A percentile compares a stretch with the other conserved stretches of the same genome.
Conservation (phyloP, 331 rosid genomes). For the Dryas integrifolia region DNA sequence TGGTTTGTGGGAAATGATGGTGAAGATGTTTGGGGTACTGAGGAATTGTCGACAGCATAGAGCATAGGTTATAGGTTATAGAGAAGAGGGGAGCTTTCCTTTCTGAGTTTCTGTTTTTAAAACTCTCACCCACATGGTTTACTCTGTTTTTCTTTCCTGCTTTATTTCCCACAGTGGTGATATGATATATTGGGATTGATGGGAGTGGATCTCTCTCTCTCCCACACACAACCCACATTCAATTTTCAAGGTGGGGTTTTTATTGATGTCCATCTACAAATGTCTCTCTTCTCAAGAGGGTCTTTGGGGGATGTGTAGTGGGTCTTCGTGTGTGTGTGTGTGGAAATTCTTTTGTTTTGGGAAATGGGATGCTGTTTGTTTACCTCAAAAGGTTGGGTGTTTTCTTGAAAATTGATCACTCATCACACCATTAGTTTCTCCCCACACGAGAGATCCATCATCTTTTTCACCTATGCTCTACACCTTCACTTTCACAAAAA, state of each 20-base stretch:
- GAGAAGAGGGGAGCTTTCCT: conserved; percentile 22
- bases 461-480: no score
- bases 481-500: no score
- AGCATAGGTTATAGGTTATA: conserved; percentile 9
- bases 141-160: background rate
- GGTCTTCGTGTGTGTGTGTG: conserved; percentile 48
- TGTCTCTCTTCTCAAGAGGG: conserved; percentile 61
- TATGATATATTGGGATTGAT: conserved; percentile 65
- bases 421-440: background rate
- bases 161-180: conserved; percentile 16
- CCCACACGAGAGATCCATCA: background rate
- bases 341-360: conserved; percentile 69
- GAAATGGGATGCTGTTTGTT: conserved; percentile 49
- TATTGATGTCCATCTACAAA: conserved; percentile 58
- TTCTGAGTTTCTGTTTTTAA: background rate
- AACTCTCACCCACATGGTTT: background rate
- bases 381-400: conserved; percentile 46
- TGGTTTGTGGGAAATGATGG: conserved; percentile 62
- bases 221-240: conserved; percentile 21
- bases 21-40: conserved; percentile 37
- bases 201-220: conserved; percentile 29
- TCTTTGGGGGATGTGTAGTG: conserved; percentile 50
- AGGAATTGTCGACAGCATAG: conserved; percentile 24
- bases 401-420: conserved; percentile 36
- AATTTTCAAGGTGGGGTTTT: conserved; percentile 63